Evolutionary conservation across 768 basidiomycete genomes (phyloP).

Genomic region (Arthromyces matolae): DNA sequence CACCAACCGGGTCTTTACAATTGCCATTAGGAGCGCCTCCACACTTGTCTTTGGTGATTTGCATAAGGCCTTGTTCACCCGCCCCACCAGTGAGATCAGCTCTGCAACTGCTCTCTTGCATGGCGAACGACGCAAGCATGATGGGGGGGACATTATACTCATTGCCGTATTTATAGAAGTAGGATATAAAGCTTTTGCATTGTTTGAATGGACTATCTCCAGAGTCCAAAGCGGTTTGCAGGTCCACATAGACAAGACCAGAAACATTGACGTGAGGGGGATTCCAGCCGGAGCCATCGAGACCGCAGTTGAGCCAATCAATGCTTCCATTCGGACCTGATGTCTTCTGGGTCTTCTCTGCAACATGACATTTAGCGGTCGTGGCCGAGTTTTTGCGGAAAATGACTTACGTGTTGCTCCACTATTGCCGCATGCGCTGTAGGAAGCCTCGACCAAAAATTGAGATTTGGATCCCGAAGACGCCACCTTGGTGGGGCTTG

Average conservation of each 20-base stretch:
- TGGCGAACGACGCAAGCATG: constrained; percentile 79
- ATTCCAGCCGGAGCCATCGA: constrained; percentile 61
- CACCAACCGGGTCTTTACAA: constrained; percentile 44
- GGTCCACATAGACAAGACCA: constrained; percentile 45
- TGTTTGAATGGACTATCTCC: constrained; percentile 52
- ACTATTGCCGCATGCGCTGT: constrained; percentile 45
- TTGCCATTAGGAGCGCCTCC: constrained; percentile 46
- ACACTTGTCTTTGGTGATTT: constrained; percentile 79
- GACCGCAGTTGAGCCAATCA: constrained; percentile 76
- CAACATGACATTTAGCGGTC: neutral
- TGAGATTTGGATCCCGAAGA: constrained; percentile 27
- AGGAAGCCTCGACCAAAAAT: constrained; percentile 36
- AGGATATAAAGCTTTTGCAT: constrained; percentile 45
- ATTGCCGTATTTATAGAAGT: constrained; percentile 61
- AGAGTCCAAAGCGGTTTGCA: constrained; percentile 46
- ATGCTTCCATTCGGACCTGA: constrained; percentile 71
- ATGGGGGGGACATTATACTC: constrained; percentile 60
- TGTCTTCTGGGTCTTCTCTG: constrained; percentile 46
- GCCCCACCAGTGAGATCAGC: constrained; percentile 62
- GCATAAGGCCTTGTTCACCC: constrained; percentile 87
- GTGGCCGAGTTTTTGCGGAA: neutral
- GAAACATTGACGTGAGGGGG: constrained; percentile 58
- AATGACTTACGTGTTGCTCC: constrained; percentile 55
- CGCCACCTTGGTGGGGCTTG: constrained; percentile 12
- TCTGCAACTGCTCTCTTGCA: constrained; percentile 82